These are phyloP conservation scores for Mucor indicus DNA, from an alignment of 371 early-diverging fungal species.

Conservation along the genomic window DNA sequence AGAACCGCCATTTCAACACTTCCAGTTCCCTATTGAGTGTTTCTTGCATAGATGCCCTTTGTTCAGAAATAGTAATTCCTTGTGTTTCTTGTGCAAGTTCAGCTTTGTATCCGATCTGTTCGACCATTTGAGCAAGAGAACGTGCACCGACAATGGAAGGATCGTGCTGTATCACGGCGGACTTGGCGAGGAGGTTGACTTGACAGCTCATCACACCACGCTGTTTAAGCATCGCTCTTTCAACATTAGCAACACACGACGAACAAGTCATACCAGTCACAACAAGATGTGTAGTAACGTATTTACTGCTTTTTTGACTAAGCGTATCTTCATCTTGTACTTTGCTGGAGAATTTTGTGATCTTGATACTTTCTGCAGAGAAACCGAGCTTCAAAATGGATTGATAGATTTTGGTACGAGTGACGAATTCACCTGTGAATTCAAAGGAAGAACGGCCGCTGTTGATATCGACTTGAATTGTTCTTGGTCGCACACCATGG, in stretches of 20 bases:
- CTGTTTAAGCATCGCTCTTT: constrained; percentile 48
- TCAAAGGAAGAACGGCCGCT: constrained; percentile 48
- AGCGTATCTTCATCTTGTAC: neutral
- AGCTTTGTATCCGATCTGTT: constrained; percentile 61
- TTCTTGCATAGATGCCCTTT: constrained; percentile 44
- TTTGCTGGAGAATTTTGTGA: constrained; percentile 22
- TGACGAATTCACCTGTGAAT: constrained; percentile 26
- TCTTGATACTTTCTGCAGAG: constrained; percentile 52
- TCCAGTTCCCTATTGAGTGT: constrained; percentile 47
- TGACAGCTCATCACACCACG: constrained; percentile 58
- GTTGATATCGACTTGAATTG: constrained; percentile 42
- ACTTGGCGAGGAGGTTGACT: constrained; percentile 67
- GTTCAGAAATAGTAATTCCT: constrained; percentile 28
- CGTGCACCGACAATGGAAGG: constrained; percentile 48
- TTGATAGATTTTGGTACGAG: constrained; percentile 37
- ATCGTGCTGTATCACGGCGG: constrained; percentile 60
- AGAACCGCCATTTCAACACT: constrained; percentile 35
- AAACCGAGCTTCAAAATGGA: constrained; percentile 48
- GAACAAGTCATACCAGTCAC: constrained; percentile 84
- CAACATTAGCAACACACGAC: constrained; percentile 77
- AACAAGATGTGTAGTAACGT: constrained; percentile 35
- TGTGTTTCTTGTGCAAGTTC: constrained; percentile 37
- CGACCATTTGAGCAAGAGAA: constrained; percentile 52
- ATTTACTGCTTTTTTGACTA: constrained; percentile 5
- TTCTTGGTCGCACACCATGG: constrained; percentile 28